These are phyloP conservation scores for Orychophragmus violaceus DNA, from an alignment of 345 rosid genomes.

Conservation along the genomic window DNA sequence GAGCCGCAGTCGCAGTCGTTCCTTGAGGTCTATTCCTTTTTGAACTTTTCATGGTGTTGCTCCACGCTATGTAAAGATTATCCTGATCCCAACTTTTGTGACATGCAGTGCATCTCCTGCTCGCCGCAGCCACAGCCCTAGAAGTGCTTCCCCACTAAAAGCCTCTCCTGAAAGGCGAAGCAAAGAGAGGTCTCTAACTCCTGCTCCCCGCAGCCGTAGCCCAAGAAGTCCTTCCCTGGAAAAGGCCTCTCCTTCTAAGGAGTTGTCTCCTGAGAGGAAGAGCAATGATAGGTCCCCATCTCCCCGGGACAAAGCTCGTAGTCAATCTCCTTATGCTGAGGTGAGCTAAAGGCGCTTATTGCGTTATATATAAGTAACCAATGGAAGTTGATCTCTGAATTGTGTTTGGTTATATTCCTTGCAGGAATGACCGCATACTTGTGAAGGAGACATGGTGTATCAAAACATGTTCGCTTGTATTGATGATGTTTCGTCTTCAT, in stretches of 20 bases:
- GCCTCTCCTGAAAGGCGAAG: slow-evolving; percentile 37
- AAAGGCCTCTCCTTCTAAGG: slow-evolving; percentile 32
- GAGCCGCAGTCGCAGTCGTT: slow-evolving; percentile 45
- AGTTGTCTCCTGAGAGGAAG: slow-evolving; percentile 41
- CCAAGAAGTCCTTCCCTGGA: slow-evolving; percentile 36
- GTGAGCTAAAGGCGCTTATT: slow-evolving; percentile 23
- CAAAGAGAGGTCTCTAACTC: slow-evolving; percentile 43
- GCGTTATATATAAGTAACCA: background rate
- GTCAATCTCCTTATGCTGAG: slow-evolving; percentile 42
- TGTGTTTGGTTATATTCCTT: slow-evolving; percentile 9
- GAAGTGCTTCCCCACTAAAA: slow-evolving; percentile 36
- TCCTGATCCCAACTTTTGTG: slow-evolving; percentile 8
- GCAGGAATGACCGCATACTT: slow-evolving; percentile 48
- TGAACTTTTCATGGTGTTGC: background rate
- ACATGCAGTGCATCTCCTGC: slow-evolving; percentile 44
- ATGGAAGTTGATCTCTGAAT: slow-evolving; percentile 7
- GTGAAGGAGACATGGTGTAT: slow-evolving; percentile 11
- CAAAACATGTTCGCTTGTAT: slow-evolving; percentile 25
- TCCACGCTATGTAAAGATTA: background rate
- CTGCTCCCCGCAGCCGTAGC: slow-evolving; percentile 35
- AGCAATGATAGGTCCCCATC: slow-evolving; percentile 41
- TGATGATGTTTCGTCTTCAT: slow-evolving; percentile 27
- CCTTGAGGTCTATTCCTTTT: slow-evolving; percentile 38
- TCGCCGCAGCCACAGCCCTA: slow-evolving; percentile 41
- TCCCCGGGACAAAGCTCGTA: slow-evolving; percentile 40